Conservation (phyloP, 140 eudicot species). For the Artemisia princeps region DNA sequence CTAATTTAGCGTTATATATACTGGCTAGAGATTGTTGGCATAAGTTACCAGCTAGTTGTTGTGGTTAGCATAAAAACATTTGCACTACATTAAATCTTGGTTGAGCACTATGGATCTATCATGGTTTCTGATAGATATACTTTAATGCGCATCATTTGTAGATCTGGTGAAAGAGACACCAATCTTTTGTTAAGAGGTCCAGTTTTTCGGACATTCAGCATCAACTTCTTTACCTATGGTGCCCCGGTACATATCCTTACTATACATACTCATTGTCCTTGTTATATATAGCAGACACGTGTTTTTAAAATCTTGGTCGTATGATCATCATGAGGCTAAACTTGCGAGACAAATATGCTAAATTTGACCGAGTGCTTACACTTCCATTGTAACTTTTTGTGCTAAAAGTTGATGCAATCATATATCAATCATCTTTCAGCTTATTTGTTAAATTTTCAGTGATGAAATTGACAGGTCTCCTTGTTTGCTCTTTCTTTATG, state of each 20-base stretch:
- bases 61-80: not conserved
- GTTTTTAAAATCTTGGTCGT: not conserved
- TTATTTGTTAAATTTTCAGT: slow-evolving; percentile 35
- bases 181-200: slow-evolving; percentile 72
- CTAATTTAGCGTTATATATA: slow-evolving; percentile 12
- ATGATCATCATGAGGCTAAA: too few relatives aligned
- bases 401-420: slow-evolving; percentile 15
- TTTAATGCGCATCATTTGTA: slow-evolving; percentile 31
- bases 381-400: not conserved
- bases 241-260: slow-evolving; percentile 70
- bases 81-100: not conserved
- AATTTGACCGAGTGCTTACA: too few relatives aligned
- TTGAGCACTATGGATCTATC: not conserved
- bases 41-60: not conserved
- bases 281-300: slow-evolving; percentile 10
- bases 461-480: slow-evolving; percentile 71
- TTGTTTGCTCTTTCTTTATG: slow-evolving; percentile 85
- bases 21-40: slow-evolving; percentile 11
- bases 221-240: slow-evolving; percentile 98
- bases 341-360: too few relatives aligned
- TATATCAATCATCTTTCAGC: slow-evolving; percentile 25
- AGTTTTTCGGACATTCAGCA: slow-evolving; percentile 81
- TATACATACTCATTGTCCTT: slow-evolving; percentile 14
- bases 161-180: slow-evolving; percentile 87
- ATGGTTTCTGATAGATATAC: not conserved